Base-by-base conservation (phyloP, 176 grass and related monocot genomes). In the Secale cereale region DNA sequence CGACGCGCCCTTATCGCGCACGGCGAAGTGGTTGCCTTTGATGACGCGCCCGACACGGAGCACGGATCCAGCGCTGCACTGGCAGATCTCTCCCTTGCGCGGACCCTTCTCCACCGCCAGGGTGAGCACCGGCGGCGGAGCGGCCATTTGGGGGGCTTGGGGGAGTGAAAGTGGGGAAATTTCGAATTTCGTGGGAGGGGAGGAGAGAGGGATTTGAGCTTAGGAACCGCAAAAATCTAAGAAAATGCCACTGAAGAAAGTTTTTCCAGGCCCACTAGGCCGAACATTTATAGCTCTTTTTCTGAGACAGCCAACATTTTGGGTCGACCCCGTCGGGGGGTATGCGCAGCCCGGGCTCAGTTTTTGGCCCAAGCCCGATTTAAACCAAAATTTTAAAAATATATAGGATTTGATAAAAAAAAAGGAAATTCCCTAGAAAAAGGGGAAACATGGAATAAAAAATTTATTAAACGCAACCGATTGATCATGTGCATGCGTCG, bases 1-100 rank as follows among this genome's bases (percentile, higher is more conserved):
- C 62, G 96, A 98, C 16, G 91, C 82, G 77, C 96, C 93, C 26
- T 66, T 78, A 37, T 98, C 96, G 50, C 96, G 87, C 57, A 98
- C 36, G 67, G 91, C 83, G 36, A 98, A 80, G 61, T 87, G 22
- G 62, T 98, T 98, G 23, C 91, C 96, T 78, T 79, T 92, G 67
- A 77, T 28, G 40, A 97, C 85, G 36, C 96, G 93, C 46, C 93
- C 96, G 68, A 98, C 46, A 9, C 83, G 85, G 81, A 84, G 28
- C 23, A 30, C 37, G 1, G 68, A 37, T 37, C 85, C 89, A 3
- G 87, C 83, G 36, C 81, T 81, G 43, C 76, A 88, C 59, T 87
- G 80, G 45, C 78, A 19, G 36, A 60, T 76, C 77, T 92, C 84
- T 22, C 89, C 93, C 65, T 85, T 77, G 79, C 87, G 91, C 8